A percentile compares a stretch with the other conserved stretches of the same genome.
Conservation (phyloP, 2,329 filamentous ascomycete genomes). For the Phaeosphaeriaceae sp. region DNA sequence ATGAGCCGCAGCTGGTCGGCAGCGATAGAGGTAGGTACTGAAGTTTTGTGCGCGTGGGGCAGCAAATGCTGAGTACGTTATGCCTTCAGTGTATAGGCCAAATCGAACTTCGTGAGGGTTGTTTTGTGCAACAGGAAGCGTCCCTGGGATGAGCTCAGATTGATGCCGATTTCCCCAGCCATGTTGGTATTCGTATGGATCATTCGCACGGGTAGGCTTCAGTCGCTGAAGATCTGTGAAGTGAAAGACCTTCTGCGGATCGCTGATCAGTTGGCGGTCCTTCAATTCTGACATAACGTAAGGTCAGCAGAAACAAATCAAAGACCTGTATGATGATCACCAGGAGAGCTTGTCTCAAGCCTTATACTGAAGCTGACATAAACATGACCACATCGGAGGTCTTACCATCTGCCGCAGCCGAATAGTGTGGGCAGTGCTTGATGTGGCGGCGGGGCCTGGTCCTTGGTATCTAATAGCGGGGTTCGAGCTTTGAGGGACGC, state of each 20-base stretch:
- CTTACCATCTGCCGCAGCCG: slow-evolving; percentile 40
- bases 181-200: slow-evolving; percentile 48
- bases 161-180: slow-evolving; percentile 50
- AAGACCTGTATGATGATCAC: slow-evolving; percentile 9
- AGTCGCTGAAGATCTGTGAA: slow-evolving; percentile 48
- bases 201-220: slow-evolving; percentile 47
- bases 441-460: slow-evolving; percentile 43
- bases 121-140: slow-evolving; percentile 52
- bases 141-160: slow-evolving; percentile 53
- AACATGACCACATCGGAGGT: slow-evolving; percentile 13
- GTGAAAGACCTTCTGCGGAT: slow-evolving; percentile 47
- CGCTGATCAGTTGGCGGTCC: slow-evolving; percentile 44
- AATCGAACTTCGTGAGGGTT: slow-evolving; percentile 52
- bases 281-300: slow-evolving; percentile 42
- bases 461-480: slow-evolving; percentile 31
- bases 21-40: slow-evolving; percentile 55
- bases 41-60: slow-evolving; percentile 52
- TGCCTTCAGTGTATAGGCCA: slow-evolving; percentile 55
- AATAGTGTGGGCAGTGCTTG: slow-evolving; percentile 35
- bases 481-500: slow-evolving; percentile 22
- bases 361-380: slow-evolving; percentile 39
- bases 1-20: slow-evolving; percentile 53
- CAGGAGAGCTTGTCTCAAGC: slow-evolving; percentile 16
- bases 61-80: slow-evolving; percentile 54
- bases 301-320: not conserved